Evolutionary conservation across 2,329 filamentous ascomycete species (phyloP).

Genomic region (Aspergillus quadrilineatus): DNA sequence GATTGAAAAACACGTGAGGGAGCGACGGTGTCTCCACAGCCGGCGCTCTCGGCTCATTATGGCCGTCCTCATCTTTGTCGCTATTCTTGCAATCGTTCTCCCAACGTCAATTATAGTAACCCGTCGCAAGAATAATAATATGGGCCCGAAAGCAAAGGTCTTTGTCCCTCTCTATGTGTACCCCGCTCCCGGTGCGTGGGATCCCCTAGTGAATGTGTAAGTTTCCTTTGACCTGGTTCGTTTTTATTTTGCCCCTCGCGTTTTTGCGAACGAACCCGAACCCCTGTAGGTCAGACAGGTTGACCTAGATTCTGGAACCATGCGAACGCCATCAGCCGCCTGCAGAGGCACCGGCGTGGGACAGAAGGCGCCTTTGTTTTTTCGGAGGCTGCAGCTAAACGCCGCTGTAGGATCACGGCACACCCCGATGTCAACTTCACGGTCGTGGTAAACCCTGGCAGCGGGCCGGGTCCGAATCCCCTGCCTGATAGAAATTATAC

Average conservation of each 20-base stretch:
- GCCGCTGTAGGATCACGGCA: constrained; percentile 34
- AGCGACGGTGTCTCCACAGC: constrained; percentile 28
- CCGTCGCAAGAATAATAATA: constrained; percentile 34
- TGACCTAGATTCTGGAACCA: constrained; percentile 14
- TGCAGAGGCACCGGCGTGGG: constrained; percentile 16
- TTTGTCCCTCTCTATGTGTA: constrained; percentile 53
- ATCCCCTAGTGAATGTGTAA: constrained; percentile 47
- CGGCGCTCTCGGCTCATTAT: constrained; percentile 31
- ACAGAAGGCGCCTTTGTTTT: constrained; percentile 13
- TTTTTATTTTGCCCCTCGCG: constrained; percentile 14
- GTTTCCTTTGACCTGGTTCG: constrained; percentile 17
- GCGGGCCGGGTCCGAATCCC: constrained; percentile 45
- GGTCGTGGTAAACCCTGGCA: constrained; percentile 51
- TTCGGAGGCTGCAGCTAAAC: constrained; percentile 25
- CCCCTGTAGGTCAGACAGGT: constrained; percentile 9
- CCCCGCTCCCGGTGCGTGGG: constrained; percentile 48
- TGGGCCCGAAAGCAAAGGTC: constrained; percentile 42
- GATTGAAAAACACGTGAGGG: constrained; percentile 36
- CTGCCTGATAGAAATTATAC: constrained; percentile 48
- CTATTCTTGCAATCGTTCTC: constrained; percentile 33
- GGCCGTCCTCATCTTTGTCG: constrained; percentile 28
- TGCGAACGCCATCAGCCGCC: constrained; percentile 20
- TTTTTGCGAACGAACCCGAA: neutral
- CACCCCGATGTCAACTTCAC: constrained; percentile 50
- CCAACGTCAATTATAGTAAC: constrained; percentile 36